phyloP scores from a whole-genome alignment of 306 rosid genomes.

The Trifolium repens region DNA sequence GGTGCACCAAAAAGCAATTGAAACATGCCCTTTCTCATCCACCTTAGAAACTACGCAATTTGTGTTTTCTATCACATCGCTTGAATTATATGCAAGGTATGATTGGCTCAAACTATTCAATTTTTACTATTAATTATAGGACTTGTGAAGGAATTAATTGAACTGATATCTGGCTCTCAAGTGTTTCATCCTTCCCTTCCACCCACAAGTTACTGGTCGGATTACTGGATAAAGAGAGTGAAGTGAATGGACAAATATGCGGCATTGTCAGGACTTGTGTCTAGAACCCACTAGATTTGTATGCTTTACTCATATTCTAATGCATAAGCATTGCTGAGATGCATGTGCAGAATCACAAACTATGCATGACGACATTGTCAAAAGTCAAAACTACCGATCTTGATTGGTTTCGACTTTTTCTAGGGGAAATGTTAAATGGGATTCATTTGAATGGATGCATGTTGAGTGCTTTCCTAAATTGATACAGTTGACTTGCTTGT shows the following conservation, averaged over 20 bases:
- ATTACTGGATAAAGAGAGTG: slow-evolving; percentile 1
- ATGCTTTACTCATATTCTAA: slow-evolving; percentile 10
- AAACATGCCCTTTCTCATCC: slow-evolving; percentile 73
- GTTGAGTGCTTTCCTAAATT: slow-evolving; percentile 84
- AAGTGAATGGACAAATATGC: slow-evolving; percentile 19
- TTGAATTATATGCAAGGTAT: slow-evolving; percentile 84
- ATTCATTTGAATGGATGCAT: slow-evolving; percentile 95
- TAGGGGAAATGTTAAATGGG: slow-evolving; percentile 80
- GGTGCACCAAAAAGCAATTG: slow-evolving; percentile 72
- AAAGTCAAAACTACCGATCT: slow-evolving; percentile 28
- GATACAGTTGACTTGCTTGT: slow-evolving; percentile 77
- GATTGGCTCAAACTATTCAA: slow-evolving; percentile 31
- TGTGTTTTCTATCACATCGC: slow-evolving; percentile 64
- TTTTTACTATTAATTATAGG: slow-evolving; percentile 17
- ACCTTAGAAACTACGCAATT: slow-evolving; percentile 57
- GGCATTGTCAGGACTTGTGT: slow-evolving; percentile 25
- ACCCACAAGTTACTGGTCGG: slow-evolving; percentile 1
- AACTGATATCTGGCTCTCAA: slow-evolving; percentile 7
- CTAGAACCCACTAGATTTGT: slow-evolving; percentile 4
- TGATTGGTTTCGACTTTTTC: slow-evolving; percentile 45
- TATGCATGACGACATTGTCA: not conserved
- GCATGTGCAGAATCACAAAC: slow-evolving; percentile 10
- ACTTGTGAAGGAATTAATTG: slow-evolving; percentile 40
- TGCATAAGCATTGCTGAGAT: slow-evolving; percentile 1
- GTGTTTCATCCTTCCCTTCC: slow-evolving; percentile 27